Evolutionary conservation across 176 grass and related monocot genomes (phyloP), one percentile per base, ranked within the genome.

Genomic region (Thalia dealbata): DNA sequence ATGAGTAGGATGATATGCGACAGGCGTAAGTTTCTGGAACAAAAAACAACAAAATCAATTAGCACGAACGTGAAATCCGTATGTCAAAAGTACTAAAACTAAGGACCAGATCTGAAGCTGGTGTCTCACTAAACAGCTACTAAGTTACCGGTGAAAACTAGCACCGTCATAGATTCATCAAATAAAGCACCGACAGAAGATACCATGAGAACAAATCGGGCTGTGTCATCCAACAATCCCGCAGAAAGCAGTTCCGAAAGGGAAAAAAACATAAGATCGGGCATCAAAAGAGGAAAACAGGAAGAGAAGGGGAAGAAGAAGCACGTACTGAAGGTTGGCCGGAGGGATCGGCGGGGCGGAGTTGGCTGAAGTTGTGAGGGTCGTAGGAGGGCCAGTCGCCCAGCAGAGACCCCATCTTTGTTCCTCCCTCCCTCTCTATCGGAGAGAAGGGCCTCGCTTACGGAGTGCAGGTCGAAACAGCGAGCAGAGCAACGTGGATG

Each of bases 341-440:
- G 44, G 89, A 84, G 43, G 89, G 84, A 76, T 92, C 89, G 26
- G 89, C 84, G 13, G 84, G 89, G 67, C 86, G 75, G 59, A 96
- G 64, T 77, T 92, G 84, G 82, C 86, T 96, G 84, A 96, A 96
- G 78, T 92, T 96, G 46, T 82, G 84, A 7, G 80, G 89, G 77
- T 96, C 91, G 82, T 83, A 89, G 43, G 86, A 92, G 24, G 89
- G 92, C 89, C 89, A 92, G 35, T 76, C 80, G 15, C 86, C 92
- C 23, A 92, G 71, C 26, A 84, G 72, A 75, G 80, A 92, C 12
- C 73, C 84, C 92, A 92, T 96, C 73, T 75, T 70, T 28, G 60
- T 76, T 23, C 74, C 32, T 38, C 32, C 32, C 32, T 38, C 32
- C 4, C 3, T 38, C 32, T 38, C 32, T 38, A 1, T 38, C 32